phyloP scores from a whole-genome alignment of 768 basidiomycete genomes.

The Trametes elegans region DNA sequence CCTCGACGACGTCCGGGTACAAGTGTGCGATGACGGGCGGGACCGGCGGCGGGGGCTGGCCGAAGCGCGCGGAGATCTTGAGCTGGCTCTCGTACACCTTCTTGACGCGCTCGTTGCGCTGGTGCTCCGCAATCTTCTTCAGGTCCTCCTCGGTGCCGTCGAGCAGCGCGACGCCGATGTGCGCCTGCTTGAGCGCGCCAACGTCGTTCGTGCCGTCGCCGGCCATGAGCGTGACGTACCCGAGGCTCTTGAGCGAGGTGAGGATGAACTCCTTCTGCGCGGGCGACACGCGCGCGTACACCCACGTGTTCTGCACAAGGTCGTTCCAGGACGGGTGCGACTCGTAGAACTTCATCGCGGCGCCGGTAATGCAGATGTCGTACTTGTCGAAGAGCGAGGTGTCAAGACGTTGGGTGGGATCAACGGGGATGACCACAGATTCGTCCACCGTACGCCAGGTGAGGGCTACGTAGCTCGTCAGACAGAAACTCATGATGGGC shows the following conservation, averaged over 20 bases:
- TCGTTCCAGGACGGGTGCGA: conserved; percentile 65
- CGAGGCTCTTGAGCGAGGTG: conserved; percentile 82
- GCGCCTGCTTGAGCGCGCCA: conserved; percentile 96
- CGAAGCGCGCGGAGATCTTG: conserved; percentile 85
- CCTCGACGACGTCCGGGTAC: conserved; percentile 87
- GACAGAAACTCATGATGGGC: background rate
- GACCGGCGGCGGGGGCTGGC: conserved; percentile 91
- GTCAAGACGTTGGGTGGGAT: conserved; percentile 80
- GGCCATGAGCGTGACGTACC: conserved; percentile 95
- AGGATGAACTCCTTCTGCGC: conserved; percentile 95
- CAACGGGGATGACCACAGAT: conserved; percentile 79
- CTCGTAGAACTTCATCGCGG: conserved; percentile 87
- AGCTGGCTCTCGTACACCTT: conserved; percentile 97
- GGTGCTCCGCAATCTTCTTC: conserved; percentile 90
- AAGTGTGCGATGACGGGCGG: conserved; percentile 84
- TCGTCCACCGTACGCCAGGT: conserved; percentile 96
- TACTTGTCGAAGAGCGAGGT: conserved; percentile 74
- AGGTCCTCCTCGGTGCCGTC: conserved; percentile 92
- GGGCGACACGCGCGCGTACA: conserved; percentile 97
- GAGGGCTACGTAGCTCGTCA: conserved; percentile 52
- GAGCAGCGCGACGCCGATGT: conserved; percentile 91
- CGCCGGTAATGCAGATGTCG: conserved; percentile 96
- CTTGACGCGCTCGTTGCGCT: conserved; percentile 86
- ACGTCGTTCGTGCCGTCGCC: conserved; percentile 99
- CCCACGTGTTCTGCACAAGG: conserved; percentile 95